These are phyloP conservation scores for Picochlorum sp. DNA, from an alignment of 139 green algal species.

Conservation along the genomic window DNA sequence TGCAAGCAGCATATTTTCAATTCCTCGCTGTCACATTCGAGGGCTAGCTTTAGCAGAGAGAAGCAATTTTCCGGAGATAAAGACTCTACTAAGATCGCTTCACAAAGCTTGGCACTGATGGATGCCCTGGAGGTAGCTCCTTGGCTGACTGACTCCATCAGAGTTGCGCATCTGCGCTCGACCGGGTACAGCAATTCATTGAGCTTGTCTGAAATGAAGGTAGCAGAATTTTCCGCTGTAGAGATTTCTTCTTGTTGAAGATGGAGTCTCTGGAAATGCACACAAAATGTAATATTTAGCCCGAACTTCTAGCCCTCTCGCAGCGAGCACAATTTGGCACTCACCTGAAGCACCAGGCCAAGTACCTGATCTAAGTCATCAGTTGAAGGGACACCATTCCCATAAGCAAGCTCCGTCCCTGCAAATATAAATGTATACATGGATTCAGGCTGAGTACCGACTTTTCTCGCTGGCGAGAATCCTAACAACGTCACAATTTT, in stretches of 20 bases:
- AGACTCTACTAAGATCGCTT: background rate
- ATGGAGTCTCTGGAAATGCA: too few species aligned
- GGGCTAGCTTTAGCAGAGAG: background rate
- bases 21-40: background rate
- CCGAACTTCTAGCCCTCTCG: too few species aligned
- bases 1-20: background rate
- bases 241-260: background rate
- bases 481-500: too few species aligned
- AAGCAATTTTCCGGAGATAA: slow-evolving; percentile 1
- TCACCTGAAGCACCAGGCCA: background rate
- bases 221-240: background rate
- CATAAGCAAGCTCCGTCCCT: background rate
- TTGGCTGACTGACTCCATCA: background rate
- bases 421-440: background rate
- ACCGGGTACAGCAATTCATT: background rate
- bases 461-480: too few species aligned
- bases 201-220: background rate
- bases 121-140: background rate
- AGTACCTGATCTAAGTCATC: background rate
- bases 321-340: too few species aligned
- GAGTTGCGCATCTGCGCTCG: background rate
- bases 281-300: too few species aligned
- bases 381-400: background rate
- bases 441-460: too few species aligned
- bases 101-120: background rate